phyloP scores from a whole-genome alignment of 352 stramenopile species.

The Phytophthora cactorum region DNA sequence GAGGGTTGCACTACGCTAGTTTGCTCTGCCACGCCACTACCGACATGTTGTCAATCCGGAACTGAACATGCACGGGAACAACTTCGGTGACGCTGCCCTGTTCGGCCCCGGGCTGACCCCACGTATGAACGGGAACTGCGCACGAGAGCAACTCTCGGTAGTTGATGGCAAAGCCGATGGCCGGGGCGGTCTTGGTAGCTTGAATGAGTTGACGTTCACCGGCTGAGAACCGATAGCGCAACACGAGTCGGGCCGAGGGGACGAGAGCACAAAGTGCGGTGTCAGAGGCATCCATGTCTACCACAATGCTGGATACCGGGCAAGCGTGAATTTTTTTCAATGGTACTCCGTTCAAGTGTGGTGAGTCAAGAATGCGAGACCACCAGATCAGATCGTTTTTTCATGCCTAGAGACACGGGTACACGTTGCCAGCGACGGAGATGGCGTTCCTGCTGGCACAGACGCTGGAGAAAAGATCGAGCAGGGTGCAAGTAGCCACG shows the following conservation, averaged over 20 bases:
- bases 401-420: constrained; percentile 1
- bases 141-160: constrained; percentile 28
- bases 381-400: constrained; percentile 17
- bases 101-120: no score
- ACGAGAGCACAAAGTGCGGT: constrained; percentile 9
- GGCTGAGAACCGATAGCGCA: neutral
- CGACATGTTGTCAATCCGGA: no score
- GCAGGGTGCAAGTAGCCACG: neutral
- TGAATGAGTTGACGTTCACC: neutral
- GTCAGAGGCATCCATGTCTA: constrained; percentile 30
- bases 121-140: constrained; percentile 19
- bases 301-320: constrained; percentile 1
- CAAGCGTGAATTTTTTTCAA: constrained; percentile 2
- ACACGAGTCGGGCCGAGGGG: neutral
- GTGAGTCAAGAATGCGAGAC: neutral
- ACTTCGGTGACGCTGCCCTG: no score
- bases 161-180: constrained; percentile 28
- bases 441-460: constrained; percentile 4
- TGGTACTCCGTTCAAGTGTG: constrained; percentile 22
- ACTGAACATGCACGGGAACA: no score
- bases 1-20: no score
- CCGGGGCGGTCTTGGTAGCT: neutral
- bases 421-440: neutral
- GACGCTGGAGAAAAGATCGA: neutral
- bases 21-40: no score